Conservation (phyloP, 2,329 filamentous ascomycete species). For the Fusarium goolgardi region DNA sequence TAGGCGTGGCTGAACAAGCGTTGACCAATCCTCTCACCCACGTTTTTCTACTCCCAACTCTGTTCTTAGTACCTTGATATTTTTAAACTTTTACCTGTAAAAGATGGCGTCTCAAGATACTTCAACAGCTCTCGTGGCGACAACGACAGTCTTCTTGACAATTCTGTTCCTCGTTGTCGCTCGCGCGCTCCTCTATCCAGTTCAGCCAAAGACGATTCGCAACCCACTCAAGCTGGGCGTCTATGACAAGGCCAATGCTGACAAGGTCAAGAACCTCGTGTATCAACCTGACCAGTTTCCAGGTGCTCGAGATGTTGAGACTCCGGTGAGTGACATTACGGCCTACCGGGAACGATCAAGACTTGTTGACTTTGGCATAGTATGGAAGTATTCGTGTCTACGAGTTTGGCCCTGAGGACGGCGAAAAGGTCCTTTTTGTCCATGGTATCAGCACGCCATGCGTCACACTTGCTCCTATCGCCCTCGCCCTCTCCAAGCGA, state of each 20-base stretch:
- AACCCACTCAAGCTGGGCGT: slow-evolving; percentile 59
- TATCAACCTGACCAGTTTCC: slow-evolving; percentile 78
- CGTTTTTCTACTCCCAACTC: slow-evolving; percentile 4
- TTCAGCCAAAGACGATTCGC: slow-evolving; percentile 54
- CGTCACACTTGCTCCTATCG: slow-evolving; percentile 75
- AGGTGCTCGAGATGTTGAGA: slow-evolving; percentile 77
- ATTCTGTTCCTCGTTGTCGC: slow-evolving; percentile 53
- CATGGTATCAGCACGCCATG: slow-evolving; percentile 89
- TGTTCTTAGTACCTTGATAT: not conserved
- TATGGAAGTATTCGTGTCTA: slow-evolving; percentile 83
- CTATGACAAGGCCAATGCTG: slow-evolving; percentile 49
- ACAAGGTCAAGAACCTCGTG: slow-evolving; percentile 54
- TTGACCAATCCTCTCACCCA: slow-evolving; percentile 12
- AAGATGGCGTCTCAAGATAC: slow-evolving; percentile 31
- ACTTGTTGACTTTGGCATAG: slow-evolving; percentile 44
- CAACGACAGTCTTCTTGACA: slow-evolving; percentile 57
- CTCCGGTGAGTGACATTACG: slow-evolving; percentile 61
- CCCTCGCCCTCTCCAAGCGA: slow-evolving; percentile 71
- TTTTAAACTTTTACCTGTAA: not conserved
- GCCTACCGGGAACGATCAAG: not conserved
- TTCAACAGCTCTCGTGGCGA: slow-evolving; percentile 50
- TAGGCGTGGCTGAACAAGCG: slow-evolving; percentile 19
- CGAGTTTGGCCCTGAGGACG: slow-evolving; percentile 81
- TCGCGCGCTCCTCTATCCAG: slow-evolving; percentile 55
- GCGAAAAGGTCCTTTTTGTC: slow-evolving; percentile 79